These are phyloP conservation scores for Microthlaspi erraticum DNA, from an alignment of 345 rosid species.

Conservation along the genomic window DNA sequence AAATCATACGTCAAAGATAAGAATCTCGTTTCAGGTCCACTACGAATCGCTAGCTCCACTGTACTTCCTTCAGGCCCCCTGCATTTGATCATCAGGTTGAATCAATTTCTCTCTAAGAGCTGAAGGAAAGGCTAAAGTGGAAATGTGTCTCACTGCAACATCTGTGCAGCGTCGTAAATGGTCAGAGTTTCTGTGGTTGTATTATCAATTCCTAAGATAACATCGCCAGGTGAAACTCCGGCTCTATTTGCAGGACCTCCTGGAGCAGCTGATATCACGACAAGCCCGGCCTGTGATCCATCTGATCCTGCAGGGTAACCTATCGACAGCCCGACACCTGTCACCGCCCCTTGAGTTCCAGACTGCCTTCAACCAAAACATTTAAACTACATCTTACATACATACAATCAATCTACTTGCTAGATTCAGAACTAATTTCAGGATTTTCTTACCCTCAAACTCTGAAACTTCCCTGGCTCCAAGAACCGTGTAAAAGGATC, in stretches of 20 bases:
- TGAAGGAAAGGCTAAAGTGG: background rate
- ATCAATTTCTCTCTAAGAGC: background rate
- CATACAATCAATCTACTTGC: constrained; percentile 8
- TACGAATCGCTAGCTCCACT: constrained; percentile 73
- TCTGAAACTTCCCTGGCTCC: constrained; percentile 91
- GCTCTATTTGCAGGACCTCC: constrained; percentile 94
- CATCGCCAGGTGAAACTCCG: constrained; percentile 79
- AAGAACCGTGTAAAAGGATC: constrained; percentile 96
- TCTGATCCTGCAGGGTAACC: constrained; percentile 73
- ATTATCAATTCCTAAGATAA: constrained; percentile 72
- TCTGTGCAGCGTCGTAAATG: constrained; percentile 91
- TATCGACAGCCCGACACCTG: constrained; percentile 93
- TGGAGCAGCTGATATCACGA: constrained; percentile 86
- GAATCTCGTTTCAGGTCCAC: constrained; percentile 75
- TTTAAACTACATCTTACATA: constrained; percentile 41
- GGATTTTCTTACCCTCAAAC: constrained; percentile 71
- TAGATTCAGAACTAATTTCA: constrained; percentile 19
- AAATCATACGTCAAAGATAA: constrained; percentile 66
- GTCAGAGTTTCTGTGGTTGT: constrained; percentile 69
- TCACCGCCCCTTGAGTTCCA: constrained; percentile 93
- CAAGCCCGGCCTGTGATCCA: constrained; percentile 65
- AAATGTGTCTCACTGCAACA: constrained; percentile 70
- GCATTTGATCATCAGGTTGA: no score
- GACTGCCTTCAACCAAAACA: constrained; percentile 92
- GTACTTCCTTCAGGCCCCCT: constrained; percentile 97